Conservation (phyloP, 1,284 basidiomycete genomes). For the Fomitopsis betulina region DNA sequence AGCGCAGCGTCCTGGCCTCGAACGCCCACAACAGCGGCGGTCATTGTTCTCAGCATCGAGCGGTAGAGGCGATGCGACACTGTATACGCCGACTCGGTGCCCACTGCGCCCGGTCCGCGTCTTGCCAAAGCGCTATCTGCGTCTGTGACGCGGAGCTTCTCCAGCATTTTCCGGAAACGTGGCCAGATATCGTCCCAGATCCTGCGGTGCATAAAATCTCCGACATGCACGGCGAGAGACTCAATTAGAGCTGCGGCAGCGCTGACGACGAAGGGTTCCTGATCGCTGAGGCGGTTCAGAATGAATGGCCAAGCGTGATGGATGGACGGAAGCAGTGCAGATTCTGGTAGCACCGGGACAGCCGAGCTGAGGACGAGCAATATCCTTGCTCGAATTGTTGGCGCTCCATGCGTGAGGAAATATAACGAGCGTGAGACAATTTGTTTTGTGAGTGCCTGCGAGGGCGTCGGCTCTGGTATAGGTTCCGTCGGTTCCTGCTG, state of each 20-base stretch:
- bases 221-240: conserved; percentile 60
- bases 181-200: conserved; percentile 93
- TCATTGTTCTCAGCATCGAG: conserved; percentile 70
- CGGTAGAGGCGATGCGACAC: conserved; percentile 74
- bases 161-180: conserved; percentile 58
- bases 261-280: conserved; percentile 72
- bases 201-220: conserved; percentile 77
- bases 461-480: conserved; percentile 48
- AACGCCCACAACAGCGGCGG: conserved; percentile 57
- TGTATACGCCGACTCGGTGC: conserved; percentile 69
- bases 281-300: conserved; percentile 73
- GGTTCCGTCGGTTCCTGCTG: conserved; percentile 15
- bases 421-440: conserved; percentile 84
- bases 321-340: conserved; percentile 75
- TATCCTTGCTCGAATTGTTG: conserved; percentile 79
- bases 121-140: conserved; percentile 58
- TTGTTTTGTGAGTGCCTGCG: conserved; percentile 73
- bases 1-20: conserved; percentile 62
- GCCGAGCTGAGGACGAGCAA: conserved; percentile 69
- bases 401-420: conserved; percentile 85
- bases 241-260: conserved; percentile 72
- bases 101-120: conserved; percentile 43
- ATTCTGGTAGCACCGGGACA: conserved; percentile 71
- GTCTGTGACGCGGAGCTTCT: conserved; percentile 56
- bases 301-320: conserved; percentile 89